Conservation (phyloP, 306 rosid genomes). For the Mucuna pruriens region DNA sequence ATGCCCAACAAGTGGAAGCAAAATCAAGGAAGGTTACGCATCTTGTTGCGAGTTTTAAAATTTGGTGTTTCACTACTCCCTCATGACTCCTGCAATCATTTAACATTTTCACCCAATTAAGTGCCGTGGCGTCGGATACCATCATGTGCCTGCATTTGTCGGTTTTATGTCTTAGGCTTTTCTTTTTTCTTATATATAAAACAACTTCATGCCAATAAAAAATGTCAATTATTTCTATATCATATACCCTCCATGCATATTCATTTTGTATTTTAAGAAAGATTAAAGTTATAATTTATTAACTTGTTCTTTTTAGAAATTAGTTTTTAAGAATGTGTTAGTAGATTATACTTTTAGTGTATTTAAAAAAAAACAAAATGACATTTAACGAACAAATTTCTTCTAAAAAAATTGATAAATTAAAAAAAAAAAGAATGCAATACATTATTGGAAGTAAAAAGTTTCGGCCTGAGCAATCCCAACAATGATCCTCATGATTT, state of each 20-base stretch:
- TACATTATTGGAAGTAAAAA: neutral
- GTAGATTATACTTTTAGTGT: no score
- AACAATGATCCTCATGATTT: neutral
- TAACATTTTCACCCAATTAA: neutral
- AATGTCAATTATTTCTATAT: no score
- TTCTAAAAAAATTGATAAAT: no score
- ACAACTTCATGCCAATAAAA: no score
- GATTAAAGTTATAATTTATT: no score
- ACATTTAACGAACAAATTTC: neutral
- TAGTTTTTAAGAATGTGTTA: no score
- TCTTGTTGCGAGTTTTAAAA: conserved; percentile 1
- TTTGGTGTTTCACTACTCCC: conserved; percentile 2
- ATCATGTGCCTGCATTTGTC: conserved; percentile 1
- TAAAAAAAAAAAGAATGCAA: no score
- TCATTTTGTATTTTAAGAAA: no score
- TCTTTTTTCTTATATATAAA: no score
- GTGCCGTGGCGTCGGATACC: neutral
- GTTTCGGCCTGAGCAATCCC: neutral
- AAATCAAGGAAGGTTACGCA: conserved; percentile 46
- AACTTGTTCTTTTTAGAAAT: no score
- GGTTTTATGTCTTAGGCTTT: conserved; percentile 3
- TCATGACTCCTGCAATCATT: neutral
- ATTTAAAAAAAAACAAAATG: no score
- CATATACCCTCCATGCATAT: no score
- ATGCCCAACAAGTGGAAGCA: conserved; percentile 39